Evolutionary conservation across 2,329 filamentous ascomycete species (phyloP).

Genomic region (Sporothrix schenckii): DNA sequence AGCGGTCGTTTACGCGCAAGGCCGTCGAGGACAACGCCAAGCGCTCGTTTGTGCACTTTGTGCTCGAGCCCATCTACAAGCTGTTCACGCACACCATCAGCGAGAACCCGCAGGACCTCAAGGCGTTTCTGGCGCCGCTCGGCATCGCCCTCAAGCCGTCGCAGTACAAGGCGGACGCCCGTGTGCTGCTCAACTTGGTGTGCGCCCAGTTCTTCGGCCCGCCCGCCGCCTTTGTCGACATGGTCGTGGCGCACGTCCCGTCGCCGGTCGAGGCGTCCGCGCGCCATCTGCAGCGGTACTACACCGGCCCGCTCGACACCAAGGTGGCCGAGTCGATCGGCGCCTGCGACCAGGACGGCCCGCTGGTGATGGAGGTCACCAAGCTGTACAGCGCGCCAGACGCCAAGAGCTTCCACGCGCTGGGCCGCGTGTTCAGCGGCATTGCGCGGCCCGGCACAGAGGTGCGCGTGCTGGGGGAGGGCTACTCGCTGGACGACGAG

Average conservation of each 20-base stretch:
- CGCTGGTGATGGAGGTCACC: slow-evolving; percentile 86
- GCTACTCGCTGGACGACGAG: slow-evolving; percentile 94
- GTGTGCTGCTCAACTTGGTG: slow-evolving; percentile 81
- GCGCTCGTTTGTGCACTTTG: slow-evolving; percentile 89
- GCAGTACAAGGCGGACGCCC: slow-evolving; percentile 87
- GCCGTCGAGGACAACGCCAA: slow-evolving; percentile 76
- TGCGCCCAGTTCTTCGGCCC: slow-evolving; percentile 96
- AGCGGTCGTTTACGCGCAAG: slow-evolving; percentile 89
- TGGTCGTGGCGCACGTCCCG: slow-evolving; percentile 87
- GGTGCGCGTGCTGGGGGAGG: slow-evolving; percentile 90
- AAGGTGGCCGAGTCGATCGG: slow-evolving; percentile 79
- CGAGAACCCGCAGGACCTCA: slow-evolving; percentile 82
- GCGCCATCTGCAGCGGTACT: slow-evolving; percentile 79
- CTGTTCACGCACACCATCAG: slow-evolving; percentile 94
- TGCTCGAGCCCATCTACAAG: slow-evolving; percentile 97
- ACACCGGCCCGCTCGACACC: slow-evolving; percentile 85
- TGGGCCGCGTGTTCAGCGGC: slow-evolving; percentile 91
- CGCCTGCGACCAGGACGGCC: slow-evolving; percentile 83
- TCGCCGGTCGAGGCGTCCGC: slow-evolving; percentile 80
- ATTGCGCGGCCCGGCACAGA: slow-evolving; percentile 79
- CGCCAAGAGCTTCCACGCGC: slow-evolving; percentile 86
- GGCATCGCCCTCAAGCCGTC: slow-evolving; percentile 89
- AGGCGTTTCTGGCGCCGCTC: slow-evolving; percentile 73
- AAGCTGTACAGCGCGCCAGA: slow-evolving; percentile 91
- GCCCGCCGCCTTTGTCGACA: slow-evolving; percentile 89